phyloP scores from a whole-genome alignment of 495 filamentous ascomycete genomes.

The Penicillium coprophilum region DNA sequence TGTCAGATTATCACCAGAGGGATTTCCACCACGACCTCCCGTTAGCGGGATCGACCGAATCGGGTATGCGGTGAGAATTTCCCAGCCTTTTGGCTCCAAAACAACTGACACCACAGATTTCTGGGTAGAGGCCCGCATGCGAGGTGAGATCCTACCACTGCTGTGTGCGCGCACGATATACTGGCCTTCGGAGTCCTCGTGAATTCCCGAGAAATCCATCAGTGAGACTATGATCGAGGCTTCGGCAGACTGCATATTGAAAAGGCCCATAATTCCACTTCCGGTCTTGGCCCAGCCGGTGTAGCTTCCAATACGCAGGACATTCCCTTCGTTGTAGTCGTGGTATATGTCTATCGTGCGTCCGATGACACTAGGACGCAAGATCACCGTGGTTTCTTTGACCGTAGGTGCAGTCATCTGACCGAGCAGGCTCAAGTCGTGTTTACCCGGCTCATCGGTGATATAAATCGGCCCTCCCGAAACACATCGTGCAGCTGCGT shows the following conservation, averaged over 20 bases:
- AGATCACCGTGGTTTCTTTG: conserved; percentile 67
- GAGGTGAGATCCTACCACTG: conserved; percentile 61
- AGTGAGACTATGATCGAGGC: conserved; percentile 68
- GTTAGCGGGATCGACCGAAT: conserved; percentile 52
- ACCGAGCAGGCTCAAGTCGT: conserved; percentile 68
- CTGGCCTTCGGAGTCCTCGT: conserved; percentile 30
- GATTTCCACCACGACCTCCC: conserved; percentile 13
- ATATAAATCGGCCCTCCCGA: conserved; percentile 92
- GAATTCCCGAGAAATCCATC: conserved; percentile 68
- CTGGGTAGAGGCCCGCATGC: conserved; percentile 39
- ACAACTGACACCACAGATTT: conserved; percentile 55
- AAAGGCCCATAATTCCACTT: conserved; percentile 76
- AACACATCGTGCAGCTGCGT: conserved; percentile 86
- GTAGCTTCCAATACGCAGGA: conserved; percentile 81
- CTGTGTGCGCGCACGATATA: conserved; percentile 74
- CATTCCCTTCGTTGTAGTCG: conserved; percentile 64
- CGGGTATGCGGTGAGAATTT: conserved; percentile 77
- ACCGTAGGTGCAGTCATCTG: conserved; percentile 74
- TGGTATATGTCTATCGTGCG: conserved; percentile 70
- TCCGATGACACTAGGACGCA: conserved; percentile 71
- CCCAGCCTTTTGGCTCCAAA: conserved; percentile 66
- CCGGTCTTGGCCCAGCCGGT: conserved; percentile 62
- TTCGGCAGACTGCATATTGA: conserved; percentile 65
- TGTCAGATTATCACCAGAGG: conserved; percentile 16
- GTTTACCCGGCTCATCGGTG: conserved; percentile 81